These are phyloP conservation scores for Tetrapisispora phaffii DNA, from an alignment of 805 yeast genomes.

Conservation along the genomic window DNA sequence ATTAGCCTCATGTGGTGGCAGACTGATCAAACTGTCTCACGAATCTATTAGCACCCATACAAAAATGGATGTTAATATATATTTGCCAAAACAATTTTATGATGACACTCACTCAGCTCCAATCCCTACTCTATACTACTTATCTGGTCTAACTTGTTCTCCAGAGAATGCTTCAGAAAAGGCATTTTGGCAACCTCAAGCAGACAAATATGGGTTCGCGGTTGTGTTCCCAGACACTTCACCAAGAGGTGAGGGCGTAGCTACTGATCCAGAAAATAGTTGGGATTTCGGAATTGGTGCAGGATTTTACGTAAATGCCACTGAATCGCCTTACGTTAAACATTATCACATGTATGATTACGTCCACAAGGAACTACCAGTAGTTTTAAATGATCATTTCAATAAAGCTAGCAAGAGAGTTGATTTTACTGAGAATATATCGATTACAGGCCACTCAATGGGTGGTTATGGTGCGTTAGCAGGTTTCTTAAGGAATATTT, in stretches of 20 bases:
- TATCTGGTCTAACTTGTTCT: slow-evolving; percentile 87
- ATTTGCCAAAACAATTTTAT: slow-evolving; percentile 52
- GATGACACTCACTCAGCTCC: slow-evolving; percentile 11
- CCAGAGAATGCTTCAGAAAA: slow-evolving; percentile 91
- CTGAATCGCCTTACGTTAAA: slow-evolving; percentile 54
- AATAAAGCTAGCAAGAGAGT: slow-evolving; percentile 34
- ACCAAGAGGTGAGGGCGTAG: slow-evolving; percentile 74
- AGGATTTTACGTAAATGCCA: slow-evolving; percentile 86
- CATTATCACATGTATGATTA: slow-evolving; percentile 85
- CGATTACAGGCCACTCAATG: slow-evolving; percentile 97
- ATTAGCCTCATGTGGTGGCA: slow-evolving; percentile 61
- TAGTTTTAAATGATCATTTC: slow-evolving; percentile 33
- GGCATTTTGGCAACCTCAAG: slow-evolving; percentile 77
- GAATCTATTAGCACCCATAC: slow-evolving; percentile 55
- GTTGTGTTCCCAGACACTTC: slow-evolving; percentile 94
- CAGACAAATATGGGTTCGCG: slow-evolving; percentile 74
- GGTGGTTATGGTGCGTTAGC: slow-evolving; percentile 92
- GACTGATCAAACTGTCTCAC: slow-evolving; percentile 65
- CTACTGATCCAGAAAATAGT: slow-evolving; percentile 51
- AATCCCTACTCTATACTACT: slow-evolving; percentile 68
- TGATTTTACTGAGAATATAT: slow-evolving; percentile 49
- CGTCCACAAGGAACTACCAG: slow-evolving; percentile 63
- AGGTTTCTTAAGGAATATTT: slow-evolving; percentile 58
- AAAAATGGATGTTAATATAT: slow-evolving; percentile 76
- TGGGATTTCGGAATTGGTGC: slow-evolving; percentile 96